Base-by-base conservation (phyloP, 2,329 filamentous ascomycete genomes). In the Anthostomella pinea region DNA sequence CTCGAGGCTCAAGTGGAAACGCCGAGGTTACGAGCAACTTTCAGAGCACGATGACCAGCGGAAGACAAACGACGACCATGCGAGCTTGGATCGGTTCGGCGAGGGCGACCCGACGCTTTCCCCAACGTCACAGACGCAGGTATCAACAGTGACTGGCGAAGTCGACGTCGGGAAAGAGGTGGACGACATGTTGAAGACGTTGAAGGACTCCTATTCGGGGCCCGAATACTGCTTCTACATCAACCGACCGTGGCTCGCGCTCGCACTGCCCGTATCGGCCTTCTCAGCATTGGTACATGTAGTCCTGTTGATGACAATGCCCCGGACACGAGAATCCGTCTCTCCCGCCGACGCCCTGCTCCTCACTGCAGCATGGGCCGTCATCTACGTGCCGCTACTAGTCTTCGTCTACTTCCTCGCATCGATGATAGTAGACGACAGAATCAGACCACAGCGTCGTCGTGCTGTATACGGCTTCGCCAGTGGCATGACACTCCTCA, bases 381-480 rank as follows among this genome's bases (percentile, higher is more conserved):
- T 45, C 23, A 33, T 52, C 24, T 52, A 51, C 30, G 43, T 46
- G 29, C 52, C 51, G 8, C 23, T 48, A 4, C 42, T 52, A 6
- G 36, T 55, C 14, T 48, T 53, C 19, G 23, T 49, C 3, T 52
- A 51, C 26, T 42, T 52, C 39, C 44, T 55, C 11, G 42, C 44
- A 10, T 48, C 46, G 3, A 55, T 55, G 52, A 41, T 51, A 14
- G 41, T 49, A 9, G 52, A 55, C 25, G 52, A 55, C 28, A 35
- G 48, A 14, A 35, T 39, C 11, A 15, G 30, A 4, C 35, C 30
- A 25, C 39, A 41, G 13, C 33, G 38, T 18, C 38, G 42, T 14
- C 38, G 42, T 30, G 34, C 28, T 26, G 15, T 25, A 16, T 55
- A 49, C 39, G 35, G 35, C 19, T 28, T 34, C 21, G 38, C 51